Conservation (phyloP, 345 rosid species). For the Linum tenue region DNA sequence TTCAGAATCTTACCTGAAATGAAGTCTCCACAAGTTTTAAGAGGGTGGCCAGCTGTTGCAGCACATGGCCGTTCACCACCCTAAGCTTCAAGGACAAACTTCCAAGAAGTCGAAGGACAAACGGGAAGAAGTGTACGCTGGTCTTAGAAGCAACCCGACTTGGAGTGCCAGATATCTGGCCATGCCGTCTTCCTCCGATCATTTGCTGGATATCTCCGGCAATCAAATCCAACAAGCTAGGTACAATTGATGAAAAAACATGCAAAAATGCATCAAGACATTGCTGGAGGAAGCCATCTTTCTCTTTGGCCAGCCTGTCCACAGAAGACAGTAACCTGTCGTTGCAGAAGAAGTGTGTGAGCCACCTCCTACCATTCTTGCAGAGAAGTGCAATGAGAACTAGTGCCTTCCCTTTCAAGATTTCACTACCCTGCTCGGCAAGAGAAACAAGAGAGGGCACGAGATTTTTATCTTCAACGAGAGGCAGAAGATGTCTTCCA, state of each 20-base stretch:
- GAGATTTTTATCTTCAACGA: conserved; percentile 76
- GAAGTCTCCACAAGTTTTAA: conserved; percentile 68
- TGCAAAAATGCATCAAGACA: conserved; percentile 66
- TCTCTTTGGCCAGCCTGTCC: conserved; percentile 85
- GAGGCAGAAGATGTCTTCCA: conserved; percentile 61
- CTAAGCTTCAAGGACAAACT: conserved; percentile 68
- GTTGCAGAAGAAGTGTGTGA: conserved; percentile 70
- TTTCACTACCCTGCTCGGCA: conserved; percentile 83
- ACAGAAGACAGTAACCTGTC: conserved; percentile 64
- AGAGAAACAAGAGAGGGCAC: conserved; percentile 64
- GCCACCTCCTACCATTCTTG: conserved; percentile 76
- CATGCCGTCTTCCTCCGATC: conserved; percentile 82
- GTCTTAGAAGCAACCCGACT: conserved; percentile 60
- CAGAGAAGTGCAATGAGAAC: conserved; percentile 77
- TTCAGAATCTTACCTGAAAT: conserved; percentile 54
- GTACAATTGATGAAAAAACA: conserved; percentile 57
- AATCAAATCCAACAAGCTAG: conserved; percentile 61
- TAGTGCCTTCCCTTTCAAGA: conserved; percentile 75
- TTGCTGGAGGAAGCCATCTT: conserved; percentile 63
- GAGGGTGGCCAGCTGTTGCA: conserved; percentile 76
- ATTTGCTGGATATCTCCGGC: conserved; percentile 72
- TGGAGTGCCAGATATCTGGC: conserved; percentile 48
- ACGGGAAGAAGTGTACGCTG: conserved; percentile 61
- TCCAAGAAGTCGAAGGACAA: conserved; percentile 83
- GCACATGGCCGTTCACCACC: conserved; percentile 55